Conservation (phyloP, 352 stramenopile genomes). For the Phytophthora chlamydospora region DNA sequence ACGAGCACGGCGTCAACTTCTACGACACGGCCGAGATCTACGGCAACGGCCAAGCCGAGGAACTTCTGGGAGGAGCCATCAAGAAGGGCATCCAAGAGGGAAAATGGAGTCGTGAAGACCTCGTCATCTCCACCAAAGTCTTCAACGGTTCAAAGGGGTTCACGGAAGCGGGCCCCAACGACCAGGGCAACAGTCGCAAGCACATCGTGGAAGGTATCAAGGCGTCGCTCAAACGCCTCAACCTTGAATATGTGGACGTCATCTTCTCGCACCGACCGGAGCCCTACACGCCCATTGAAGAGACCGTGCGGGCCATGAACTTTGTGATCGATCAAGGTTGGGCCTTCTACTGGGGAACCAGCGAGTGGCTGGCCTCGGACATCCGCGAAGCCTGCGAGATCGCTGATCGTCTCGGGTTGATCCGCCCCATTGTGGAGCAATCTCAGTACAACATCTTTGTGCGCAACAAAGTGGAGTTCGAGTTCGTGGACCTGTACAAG, state of each 20-base stretch:
- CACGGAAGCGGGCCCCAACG: slow-evolving; percentile 1
- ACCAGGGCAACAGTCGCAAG: slow-evolving; percentile 8
- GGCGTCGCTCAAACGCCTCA: slow-evolving; percentile 26
- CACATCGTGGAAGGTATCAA: slow-evolving; percentile 19
- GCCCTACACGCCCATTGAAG: slow-evolving; percentile 25
- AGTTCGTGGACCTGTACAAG: slow-evolving; percentile 25
- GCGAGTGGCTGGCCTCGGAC: slow-evolving; percentile 27
- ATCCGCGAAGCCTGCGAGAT: slow-evolving; percentile 44
- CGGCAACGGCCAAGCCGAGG: slow-evolving; percentile 12
- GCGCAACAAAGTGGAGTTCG: slow-evolving; percentile 59
- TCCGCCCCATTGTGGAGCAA: slow-evolving; percentile 49
- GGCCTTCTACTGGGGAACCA: too few species aligned
- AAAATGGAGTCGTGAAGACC: slow-evolving; percentile 25
- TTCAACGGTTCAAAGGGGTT: slow-evolving; percentile 18
- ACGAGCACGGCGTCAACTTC: slow-evolving; percentile 15
- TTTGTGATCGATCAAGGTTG: too few species aligned
- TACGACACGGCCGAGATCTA: slow-evolving; percentile 19
- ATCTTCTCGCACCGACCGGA: slow-evolving; percentile 40
- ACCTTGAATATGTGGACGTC: slow-evolving; percentile 36
- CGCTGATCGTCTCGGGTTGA: slow-evolving; percentile 22
- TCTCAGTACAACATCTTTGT: slow-evolving; percentile 71
- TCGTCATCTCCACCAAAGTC: background rate
- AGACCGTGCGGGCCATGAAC: too few species aligned
- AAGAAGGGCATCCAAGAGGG: slow-evolving; percentile 31
- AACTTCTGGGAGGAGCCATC: slow-evolving; percentile 38